A percentile compares a stretch with the other conserved stretches of the same genome.
phyloP scores from a whole-genome alignment of 2,329 filamentous ascomycete species.

The Botrytis paeoniae region DNA sequence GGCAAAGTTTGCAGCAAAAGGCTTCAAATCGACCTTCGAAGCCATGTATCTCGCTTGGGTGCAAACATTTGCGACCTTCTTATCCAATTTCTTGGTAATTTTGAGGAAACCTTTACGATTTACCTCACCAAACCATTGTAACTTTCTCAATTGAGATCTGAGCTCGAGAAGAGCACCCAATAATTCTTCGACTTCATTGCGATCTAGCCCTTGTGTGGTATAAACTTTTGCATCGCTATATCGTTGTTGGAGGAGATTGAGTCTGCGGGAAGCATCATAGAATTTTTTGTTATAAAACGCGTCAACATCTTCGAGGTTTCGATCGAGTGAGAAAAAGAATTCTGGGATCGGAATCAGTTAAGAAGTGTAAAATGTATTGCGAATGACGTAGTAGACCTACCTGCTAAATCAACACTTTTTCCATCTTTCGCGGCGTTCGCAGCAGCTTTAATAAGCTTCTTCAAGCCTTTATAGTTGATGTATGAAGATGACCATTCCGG shows the following conservation, averaged over 20 bases:
- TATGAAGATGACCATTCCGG: constrained; percentile 83
- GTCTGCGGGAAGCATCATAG: constrained; percentile 74
- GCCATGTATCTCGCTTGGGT: constrained; percentile 84
- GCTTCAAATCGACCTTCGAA: constrained; percentile 83
- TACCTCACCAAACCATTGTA: constrained; percentile 97
- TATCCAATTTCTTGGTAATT: constrained; percentile 98
- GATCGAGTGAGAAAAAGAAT: constrained; percentile 95
- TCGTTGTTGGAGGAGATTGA: constrained; percentile 82
- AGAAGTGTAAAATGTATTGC: constrained; percentile 34
- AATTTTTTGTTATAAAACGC: constrained; percentile 97
- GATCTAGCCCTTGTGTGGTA: constrained; percentile 69
- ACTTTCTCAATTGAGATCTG: constrained; percentile 79
- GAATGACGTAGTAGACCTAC: constrained; percentile 51
- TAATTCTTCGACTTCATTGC: constrained; percentile 87
- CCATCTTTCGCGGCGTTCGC: constrained; percentile 63
- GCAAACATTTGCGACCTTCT: constrained; percentile 75
- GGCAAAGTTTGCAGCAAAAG: constrained; percentile 75
- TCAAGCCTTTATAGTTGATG: constrained; percentile 87
- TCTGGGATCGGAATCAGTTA: constrained; percentile 52
- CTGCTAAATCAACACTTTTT: constrained; percentile 81
- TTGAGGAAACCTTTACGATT: constrained; percentile 94
- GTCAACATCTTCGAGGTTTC: constrained; percentile 96
- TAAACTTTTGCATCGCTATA: constrained; percentile 71
- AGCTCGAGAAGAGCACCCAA: constrained; percentile 88
- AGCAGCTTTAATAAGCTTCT: constrained; percentile 87